Base-by-base conservation (phyloP, 108 stramenopile genomes). In the Stephanodiscus minutulus region DNA sequence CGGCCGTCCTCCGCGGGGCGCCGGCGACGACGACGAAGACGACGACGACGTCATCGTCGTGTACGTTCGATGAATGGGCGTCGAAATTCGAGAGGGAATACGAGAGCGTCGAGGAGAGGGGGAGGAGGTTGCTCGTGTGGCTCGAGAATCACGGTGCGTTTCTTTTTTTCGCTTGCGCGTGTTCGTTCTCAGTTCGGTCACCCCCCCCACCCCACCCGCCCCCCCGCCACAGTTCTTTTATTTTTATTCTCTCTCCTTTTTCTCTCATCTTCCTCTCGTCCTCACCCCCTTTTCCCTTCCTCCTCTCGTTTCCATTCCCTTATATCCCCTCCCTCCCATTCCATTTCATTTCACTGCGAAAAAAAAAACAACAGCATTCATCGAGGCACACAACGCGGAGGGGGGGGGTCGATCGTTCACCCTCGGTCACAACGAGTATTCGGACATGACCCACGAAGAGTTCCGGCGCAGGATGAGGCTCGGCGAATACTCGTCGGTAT, bases 341-440 rank as follows among this genome's bases (percentile, higher is more conserved):
- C 35, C 35, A 6, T 36, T 36, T 36, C 35, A 36, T n/a, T n/a
- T n/a, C n/a, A n/a, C 35, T 7, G 35, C 48, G 50, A 50, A 20
- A n/a, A n/a, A 50, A 20, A 21, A 53, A 20, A 69, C 17, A 25
- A 72, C 79, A 95, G 92, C 69, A 52, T 72, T 89, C 52, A 96
- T 96, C 68, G 86, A 93, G 81, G 62, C 64, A 33, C 95, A 96
- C 94, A 98, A 98, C 85, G 64, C 74, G 57, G 82, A 86, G 67
- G 36, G 47, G 20, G 84, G 83, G 7, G 31, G n/a, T n/a, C n/a
- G 72, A 50, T 72, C 78, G 44, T 97, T 81, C 70, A 83, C 68
- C 10, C 62, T 95, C 43, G 93, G 94, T 27, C 96, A 97, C 85
- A 98, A 98, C 82, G 78, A 83, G 64, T 97, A 79, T 74, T 92